A percentile compares a stretch with the other conserved stretches of the same genome.
Conservation (phyloP, 257 asterid species). For the Plantago major region DNA sequence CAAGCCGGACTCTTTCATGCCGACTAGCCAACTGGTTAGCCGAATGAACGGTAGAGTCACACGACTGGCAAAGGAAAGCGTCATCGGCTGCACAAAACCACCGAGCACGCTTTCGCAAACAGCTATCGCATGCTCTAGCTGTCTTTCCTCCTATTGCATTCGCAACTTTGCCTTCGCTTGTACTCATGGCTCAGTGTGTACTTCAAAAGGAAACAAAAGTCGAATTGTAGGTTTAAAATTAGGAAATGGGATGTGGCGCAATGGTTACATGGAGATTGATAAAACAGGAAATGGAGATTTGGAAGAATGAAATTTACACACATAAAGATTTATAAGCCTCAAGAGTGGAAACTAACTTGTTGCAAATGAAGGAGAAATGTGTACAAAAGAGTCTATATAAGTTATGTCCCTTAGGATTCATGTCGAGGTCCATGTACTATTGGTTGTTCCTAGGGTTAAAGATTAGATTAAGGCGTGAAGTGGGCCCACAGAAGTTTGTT, state of each 20-base stretch:
- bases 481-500: conserved; percentile 29
- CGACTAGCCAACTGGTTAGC: conserved; percentile 65
- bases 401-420: background rate
- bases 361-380: conserved; percentile 1
- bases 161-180: conserved; percentile 34
- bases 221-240: background rate
- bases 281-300: no score
- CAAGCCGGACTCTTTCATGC: conserved; percentile 61
- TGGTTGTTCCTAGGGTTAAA: conserved; percentile 17
- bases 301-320: background rate
- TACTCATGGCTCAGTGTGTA: conserved; percentile 21
- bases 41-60: conserved; percentile 61
- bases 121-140: conserved; percentile 66
- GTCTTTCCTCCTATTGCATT: conserved; percentile 52
- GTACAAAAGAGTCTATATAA: conserved; percentile 14
- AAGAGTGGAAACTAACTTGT: background rate
- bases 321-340: background rate
- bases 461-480: conserved; percentile 12
- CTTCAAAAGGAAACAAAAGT: background rate
- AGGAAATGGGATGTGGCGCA: background rate
- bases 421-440: conserved; percentile 20
- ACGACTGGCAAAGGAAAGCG: conserved; percentile 73
- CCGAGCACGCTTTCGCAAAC: conserved; percentile 56
- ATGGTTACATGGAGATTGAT: no score
- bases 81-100: conserved; percentile 81